Evolutionary conservation across 163 green algal genomes (phyloP).

Genomic region (Volvox carteri): DNA sequence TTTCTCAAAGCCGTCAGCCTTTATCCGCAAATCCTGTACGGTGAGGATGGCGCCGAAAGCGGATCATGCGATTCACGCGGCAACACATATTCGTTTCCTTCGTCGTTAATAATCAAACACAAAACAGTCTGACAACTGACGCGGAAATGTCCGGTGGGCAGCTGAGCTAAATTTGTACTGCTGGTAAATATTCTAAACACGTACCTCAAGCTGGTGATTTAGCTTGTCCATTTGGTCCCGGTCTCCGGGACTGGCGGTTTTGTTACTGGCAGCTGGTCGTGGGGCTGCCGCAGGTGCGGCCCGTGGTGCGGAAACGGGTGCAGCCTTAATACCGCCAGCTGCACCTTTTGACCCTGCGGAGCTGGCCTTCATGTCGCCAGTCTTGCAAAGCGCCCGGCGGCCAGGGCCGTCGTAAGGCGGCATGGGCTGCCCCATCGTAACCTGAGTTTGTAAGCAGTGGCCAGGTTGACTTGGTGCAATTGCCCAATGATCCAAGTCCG

Average conservation of each 20-base stretch:
- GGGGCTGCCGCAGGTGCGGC: not conserved
- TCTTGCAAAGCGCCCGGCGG: conserved; percentile 74
- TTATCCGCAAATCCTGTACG: conserved; percentile 59
- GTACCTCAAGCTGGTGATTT: conserved; percentile 57
- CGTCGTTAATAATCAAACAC: too few species aligned
- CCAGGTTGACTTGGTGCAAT: not conserved
- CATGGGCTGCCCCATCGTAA: conserved; percentile 74
- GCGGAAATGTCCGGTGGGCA: too few species aligned
- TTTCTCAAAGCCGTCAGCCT: conserved; percentile 69
- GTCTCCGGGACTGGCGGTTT: conserved; percentile 30
- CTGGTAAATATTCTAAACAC: too few species aligned
- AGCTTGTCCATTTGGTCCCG: conserved; percentile 61
- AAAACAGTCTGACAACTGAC: too few species aligned
- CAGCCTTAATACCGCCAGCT: conserved; percentile 40
- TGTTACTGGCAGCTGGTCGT: not conserved
- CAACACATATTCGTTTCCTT: too few species aligned
- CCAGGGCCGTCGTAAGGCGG: conserved; percentile 81
- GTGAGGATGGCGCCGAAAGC: too few species aligned
- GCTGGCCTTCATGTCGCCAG: conserved; percentile 73
- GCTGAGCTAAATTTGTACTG: too few species aligned
- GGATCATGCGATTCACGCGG: too few species aligned
- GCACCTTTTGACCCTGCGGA: conserved; percentile 15
- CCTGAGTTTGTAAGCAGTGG: not conserved
- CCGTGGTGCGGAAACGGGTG: not conserved
- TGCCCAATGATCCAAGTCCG: not conserved